These are phyloP conservation scores for Malassezia globosa DNA, from an alignment of 1,284 basidiomycete genomes.

Conservation along the genomic window DNA sequence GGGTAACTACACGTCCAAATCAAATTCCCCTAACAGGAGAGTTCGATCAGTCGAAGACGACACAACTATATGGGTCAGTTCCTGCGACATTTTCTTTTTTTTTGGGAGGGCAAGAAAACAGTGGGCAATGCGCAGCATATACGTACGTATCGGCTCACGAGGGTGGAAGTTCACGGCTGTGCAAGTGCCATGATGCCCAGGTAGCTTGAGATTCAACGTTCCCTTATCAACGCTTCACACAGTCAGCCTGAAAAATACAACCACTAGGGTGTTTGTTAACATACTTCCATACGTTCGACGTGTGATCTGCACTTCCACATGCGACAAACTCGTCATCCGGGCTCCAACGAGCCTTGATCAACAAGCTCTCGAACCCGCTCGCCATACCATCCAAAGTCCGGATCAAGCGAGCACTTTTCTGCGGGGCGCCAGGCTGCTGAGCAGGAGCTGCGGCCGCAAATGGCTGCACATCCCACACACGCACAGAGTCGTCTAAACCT, in stretches of 20 bases:
- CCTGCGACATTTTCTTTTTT: too few relatives aligned
- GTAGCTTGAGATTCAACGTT: slow-evolving; percentile 18
- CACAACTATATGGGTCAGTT: slow-evolving; percentile 27
- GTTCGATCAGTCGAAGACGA: slow-evolving; percentile 37
- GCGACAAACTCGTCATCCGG: slow-evolving; percentile 34
- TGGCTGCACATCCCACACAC: slow-evolving; percentile 47
- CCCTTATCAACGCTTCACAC: slow-evolving; percentile 9
- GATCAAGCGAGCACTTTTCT: slow-evolving; percentile 28
- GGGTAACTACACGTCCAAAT: slow-evolving; percentile 16
- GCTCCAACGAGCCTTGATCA: slow-evolving; percentile 34
- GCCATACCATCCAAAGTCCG: slow-evolving; percentile 36
- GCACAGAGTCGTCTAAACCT: slow-evolving; percentile 36
- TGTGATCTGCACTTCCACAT: slow-evolving; percentile 38
- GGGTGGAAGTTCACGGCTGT: slow-evolving; percentile 45
- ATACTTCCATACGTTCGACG: slow-evolving; percentile 44
- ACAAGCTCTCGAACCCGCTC: slow-evolving; percentile 40
- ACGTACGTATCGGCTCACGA: slow-evolving; percentile 39
- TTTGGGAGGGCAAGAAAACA: too few relatives aligned
- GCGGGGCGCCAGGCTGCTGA: slow-evolving; percentile 26
- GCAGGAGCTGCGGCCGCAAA: too few relatives aligned
- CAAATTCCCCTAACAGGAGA: slow-evolving; percentile 37
- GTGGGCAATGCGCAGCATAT: too few relatives aligned
- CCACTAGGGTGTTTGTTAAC: too few relatives aligned
- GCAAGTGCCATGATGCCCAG: slow-evolving; percentile 44
- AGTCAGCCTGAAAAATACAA: too few relatives aligned